phyloP scores from a whole-genome alignment of 23 red algal species.

The Agarophyton chilense region DNA sequence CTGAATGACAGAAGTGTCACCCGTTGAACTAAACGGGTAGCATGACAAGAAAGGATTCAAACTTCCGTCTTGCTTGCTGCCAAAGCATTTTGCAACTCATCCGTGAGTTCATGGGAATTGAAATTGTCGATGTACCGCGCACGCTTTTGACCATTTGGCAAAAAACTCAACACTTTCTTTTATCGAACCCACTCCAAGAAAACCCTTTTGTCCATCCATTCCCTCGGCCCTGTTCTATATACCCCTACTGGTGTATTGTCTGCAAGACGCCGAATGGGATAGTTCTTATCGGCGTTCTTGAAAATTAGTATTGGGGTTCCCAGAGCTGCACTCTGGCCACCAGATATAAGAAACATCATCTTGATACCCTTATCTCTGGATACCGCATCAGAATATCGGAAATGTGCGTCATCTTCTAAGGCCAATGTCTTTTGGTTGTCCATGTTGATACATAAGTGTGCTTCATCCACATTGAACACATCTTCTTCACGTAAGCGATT shows the following conservation, averaged over 20 bases:
- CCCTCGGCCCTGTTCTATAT: conserved; percentile 6
- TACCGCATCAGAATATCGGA: too few relatives aligned
- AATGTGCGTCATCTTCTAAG: too few relatives aligned
- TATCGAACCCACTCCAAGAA: background rate
- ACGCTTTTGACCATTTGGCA: background rate
- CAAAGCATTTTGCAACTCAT: too few relatives aligned
- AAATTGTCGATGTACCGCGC: too few relatives aligned
- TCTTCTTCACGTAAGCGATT: background rate
- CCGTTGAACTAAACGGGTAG: too few relatives aligned
- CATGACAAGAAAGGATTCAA: too few relatives aligned
- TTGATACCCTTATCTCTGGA: background rate
- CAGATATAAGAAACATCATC: background rate
- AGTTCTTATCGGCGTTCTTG: too few relatives aligned
- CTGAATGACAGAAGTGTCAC: too few relatives aligned
- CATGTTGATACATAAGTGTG: too few relatives aligned
- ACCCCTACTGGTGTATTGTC: background rate
- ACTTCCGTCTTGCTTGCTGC: too few relatives aligned
- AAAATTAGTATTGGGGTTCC: background rate
- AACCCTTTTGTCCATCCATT: background rate
- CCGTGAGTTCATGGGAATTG: too few relatives aligned
- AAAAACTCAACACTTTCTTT: background rate
- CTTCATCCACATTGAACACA: background rate
- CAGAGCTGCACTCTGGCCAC: background rate
- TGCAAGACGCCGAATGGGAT: background rate
- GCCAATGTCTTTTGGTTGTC: too few relatives aligned